Conservation (phyloP, 2,329 filamentous ascomycete species). For the Zymoseptoria crescenta region DNA sequence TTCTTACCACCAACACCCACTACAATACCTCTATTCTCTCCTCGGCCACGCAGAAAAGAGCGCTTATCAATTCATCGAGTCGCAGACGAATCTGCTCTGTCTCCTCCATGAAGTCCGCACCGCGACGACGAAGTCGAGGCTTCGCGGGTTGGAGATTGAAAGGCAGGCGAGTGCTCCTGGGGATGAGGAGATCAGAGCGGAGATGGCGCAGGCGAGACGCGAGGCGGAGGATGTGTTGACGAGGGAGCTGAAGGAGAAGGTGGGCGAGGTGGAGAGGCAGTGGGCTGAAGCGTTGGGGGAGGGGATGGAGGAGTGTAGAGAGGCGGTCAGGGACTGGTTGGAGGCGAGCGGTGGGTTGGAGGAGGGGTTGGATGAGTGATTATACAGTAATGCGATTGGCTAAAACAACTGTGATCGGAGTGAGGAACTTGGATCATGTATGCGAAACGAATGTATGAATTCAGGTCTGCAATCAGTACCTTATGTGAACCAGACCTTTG, state of each 20-base stretch:
- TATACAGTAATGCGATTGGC: neutral
- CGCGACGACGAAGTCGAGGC: conserved; percentile 62
- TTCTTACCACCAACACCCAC: conserved; percentile 66
- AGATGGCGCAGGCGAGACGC: conserved; percentile 51
- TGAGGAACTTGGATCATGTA: too few species aligned
- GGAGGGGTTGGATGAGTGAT: conserved; percentile 46
- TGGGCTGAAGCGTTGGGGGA: conserved; percentile 83
- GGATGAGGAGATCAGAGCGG: conserved; percentile 34
- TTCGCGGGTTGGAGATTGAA: conserved; percentile 60
- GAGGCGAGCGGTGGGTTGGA: conserved; percentile 81
- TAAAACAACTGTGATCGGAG: too few species aligned
- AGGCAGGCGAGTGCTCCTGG: conserved; percentile 33
- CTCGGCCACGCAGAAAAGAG: conserved; percentile 83
- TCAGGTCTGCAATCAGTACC: too few species aligned
- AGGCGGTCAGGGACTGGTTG: conserved; percentile 65
- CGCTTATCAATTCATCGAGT: conserved; percentile 94
- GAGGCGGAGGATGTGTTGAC: conserved; percentile 66
- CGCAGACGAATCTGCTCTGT: conserved; percentile 83
- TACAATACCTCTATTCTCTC: conserved; percentile 84
- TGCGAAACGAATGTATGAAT: too few species aligned
- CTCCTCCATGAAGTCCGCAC: conserved; percentile 85
- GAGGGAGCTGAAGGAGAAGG: conserved; percentile 86
- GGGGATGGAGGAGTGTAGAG: conserved; percentile 64
- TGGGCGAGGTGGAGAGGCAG: conserved; percentile 80
- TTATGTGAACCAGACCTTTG: too few species aligned